Evolutionary conservation across 1,284 basidiomycete genomes (phyloP).

Genomic region (Ganoderma sp.): DNA sequence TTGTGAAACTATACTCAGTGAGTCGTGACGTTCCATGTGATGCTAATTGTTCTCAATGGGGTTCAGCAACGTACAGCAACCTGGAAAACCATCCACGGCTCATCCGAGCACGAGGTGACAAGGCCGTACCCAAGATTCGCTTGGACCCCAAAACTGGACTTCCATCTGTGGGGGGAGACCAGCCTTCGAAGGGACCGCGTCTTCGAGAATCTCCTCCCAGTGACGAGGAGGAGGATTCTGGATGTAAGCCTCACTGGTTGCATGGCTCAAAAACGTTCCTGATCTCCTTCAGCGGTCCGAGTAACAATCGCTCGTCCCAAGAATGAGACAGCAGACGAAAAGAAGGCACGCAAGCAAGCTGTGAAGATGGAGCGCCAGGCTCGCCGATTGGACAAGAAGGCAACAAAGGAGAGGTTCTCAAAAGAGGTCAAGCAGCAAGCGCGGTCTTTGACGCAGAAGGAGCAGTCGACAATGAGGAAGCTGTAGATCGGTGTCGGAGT

Average conservation of each 20-base stretch:
- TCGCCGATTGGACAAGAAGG: constrained; percentile 84
- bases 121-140: constrained; percentile 65
- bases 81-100: constrained; percentile 92
- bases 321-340: constrained; percentile 85
- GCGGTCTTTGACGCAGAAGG: constrained; percentile 55
- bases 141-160: constrained; percentile 80
- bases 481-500: constrained; percentile 29
- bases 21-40: constrained; percentile 41
- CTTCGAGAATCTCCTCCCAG: constrained; percentile 32
- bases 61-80: constrained; percentile 89
- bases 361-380: constrained; percentile 83
- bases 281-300: constrained; percentile 39
- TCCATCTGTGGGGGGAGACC: constrained; percentile 56
- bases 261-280: constrained; percentile 12
- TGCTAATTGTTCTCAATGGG: not conserved
- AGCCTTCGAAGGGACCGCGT: constrained; percentile 26
- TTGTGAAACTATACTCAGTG: constrained; percentile 92
- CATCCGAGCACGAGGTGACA: constrained; percentile 69
- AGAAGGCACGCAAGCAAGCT: constrained; percentile 86
- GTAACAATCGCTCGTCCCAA: constrained; percentile 72
- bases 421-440: constrained; percentile 78
- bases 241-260: constrained; percentile 32
- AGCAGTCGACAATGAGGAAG: constrained; percentile 44
- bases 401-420: constrained; percentile 76
- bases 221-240: constrained; percentile 46